Conservation (phyloP, 1,284 basidiomycete species). For the Abortiporus biennis region DNA sequence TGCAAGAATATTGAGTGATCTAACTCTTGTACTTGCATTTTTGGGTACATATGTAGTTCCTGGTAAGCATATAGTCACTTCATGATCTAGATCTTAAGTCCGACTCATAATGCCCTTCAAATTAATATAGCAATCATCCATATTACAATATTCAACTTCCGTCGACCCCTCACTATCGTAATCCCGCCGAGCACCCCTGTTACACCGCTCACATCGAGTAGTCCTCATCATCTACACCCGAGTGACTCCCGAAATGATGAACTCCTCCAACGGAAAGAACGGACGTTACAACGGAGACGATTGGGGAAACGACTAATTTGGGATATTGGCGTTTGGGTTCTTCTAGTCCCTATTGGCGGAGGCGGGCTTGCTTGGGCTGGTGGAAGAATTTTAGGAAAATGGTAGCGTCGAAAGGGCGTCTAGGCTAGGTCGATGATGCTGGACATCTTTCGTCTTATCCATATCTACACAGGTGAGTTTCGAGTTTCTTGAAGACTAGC, state of each 20-base stretch:
- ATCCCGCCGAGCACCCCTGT: constrained; percentile 38
- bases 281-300: constrained; percentile 59
- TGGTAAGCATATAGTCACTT: too few species aligned
- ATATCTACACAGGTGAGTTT: too few species aligned
- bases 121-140: constrained; percentile 54
- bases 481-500: too few species aligned
- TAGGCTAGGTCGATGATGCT: too few species aligned
- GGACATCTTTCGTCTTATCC: too few species aligned
- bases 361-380: constrained; percentile 48
- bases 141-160: constrained; percentile 62
- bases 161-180: constrained; percentile 62
- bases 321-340: constrained; percentile 67
- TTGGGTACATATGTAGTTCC: constrained; percentile 55
- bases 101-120: constrained; percentile 4
- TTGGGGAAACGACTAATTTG: constrained; percentile 58
- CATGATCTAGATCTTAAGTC: constrained; percentile 1
- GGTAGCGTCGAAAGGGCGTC: too few species aligned
- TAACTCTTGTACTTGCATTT: constrained; percentile 42
- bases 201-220: constrained; percentile 10
- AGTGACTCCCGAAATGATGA: constrained; percentile 40
- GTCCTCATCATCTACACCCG: constrained; percentile 14
- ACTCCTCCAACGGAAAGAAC: constrained; percentile 70
- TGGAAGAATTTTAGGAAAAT: constrained; percentile 38
- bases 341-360: constrained; percentile 46
- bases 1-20: constrained; percentile 36